Conservation (phyloP, 1,284 basidiomycete genomes). For the Ganoderma resinaceum region DNA sequence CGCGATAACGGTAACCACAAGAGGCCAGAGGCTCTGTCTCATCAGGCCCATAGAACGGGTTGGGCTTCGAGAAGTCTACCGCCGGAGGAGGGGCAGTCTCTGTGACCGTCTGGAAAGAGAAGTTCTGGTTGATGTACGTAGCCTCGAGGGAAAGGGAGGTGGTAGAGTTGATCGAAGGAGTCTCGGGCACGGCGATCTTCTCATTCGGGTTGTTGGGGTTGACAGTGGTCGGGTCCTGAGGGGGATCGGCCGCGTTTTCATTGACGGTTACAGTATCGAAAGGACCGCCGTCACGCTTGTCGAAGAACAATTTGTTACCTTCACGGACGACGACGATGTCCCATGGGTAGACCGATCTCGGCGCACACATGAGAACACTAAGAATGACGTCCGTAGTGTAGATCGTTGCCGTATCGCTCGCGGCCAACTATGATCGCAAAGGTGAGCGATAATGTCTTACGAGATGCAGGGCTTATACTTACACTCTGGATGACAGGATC, state of each 20-base stretch:
- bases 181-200: slow-evolving; percentile 67
- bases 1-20: slow-evolving; percentile 95
- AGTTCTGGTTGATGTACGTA: slow-evolving; percentile 99
- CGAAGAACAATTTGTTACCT: slow-evolving; percentile 94
- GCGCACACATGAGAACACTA: slow-evolving; percentile 95
- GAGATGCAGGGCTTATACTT: slow-evolving; percentile 28
- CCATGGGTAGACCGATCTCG: slow-evolving; percentile 98
- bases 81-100: slow-evolving; percentile 70
- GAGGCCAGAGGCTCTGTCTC: slow-evolving; percentile 96
- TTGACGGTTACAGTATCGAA: slow-evolving; percentile 99
- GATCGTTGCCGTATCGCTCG: slow-evolving; percentile 82
- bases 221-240: slow-evolving; percentile 82
- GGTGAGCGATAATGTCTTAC: neutral
- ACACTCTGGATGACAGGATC: slow-evolving; percentile 95
- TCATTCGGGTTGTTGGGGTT: slow-evolving; percentile 80
- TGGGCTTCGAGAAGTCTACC: slow-evolving; percentile 82
- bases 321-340: slow-evolving; percentile 96
- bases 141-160: slow-evolving; percentile 96
- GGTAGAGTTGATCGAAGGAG: slow-evolving; percentile 89
- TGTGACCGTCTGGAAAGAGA: slow-evolving; percentile 94
- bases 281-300: slow-evolving; percentile 97
- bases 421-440: slow-evolving; percentile 63
- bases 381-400: slow-evolving; percentile 98
- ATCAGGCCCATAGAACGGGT: slow-evolving; percentile 95
- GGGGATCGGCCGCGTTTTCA: slow-evolving; percentile 97